Percentiles rank a stretch among this genome's conserved stretches.
These are phyloP conservation scores for Pythium coloratum DNA, from an alignment of 352 stramenopile genomes.

Conservation along the genomic window DNA sequence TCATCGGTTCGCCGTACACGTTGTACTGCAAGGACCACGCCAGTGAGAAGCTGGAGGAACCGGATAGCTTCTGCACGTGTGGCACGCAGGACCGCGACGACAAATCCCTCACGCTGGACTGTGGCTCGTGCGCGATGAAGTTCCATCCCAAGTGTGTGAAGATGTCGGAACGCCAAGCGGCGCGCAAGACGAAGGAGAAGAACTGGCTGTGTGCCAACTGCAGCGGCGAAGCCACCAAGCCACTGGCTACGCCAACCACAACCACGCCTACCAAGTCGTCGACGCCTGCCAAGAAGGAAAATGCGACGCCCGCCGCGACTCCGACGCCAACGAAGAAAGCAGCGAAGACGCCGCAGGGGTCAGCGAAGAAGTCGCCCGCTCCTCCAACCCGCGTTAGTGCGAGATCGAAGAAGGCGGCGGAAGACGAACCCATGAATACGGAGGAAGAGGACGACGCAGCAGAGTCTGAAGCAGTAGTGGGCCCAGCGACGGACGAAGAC, in stretches of 20 bases:
- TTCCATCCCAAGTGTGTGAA: constrained; percentile 85
- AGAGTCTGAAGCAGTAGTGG: not conserved
- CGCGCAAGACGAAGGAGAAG: constrained; percentile 53
- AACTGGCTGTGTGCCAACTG: constrained; percentile 41
- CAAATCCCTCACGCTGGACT: constrained; percentile 51
- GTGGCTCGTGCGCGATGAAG: constrained; percentile 55
- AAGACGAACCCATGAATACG: not conserved
- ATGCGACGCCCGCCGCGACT: not conserved
- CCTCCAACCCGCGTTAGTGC: not conserved
- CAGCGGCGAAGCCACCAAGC: constrained; percentile 23
- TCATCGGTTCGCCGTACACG: constrained; percentile 69
- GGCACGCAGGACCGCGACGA: constrained; percentile 45
- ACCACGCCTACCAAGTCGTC: constrained; percentile 4
- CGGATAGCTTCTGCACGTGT: constrained; percentile 50
- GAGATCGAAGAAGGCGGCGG: not conserved
- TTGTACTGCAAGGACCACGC: constrained; percentile 75
- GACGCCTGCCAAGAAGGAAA: constrained; percentile 1
- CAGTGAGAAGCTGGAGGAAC: constrained; percentile 38
- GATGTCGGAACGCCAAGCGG: constrained; percentile 69
- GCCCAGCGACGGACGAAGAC: not conserved
- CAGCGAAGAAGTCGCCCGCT: constrained; percentile 5
- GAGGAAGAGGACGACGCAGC: constrained; percentile 2
- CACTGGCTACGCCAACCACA: not conserved
- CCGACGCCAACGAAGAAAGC: constrained; percentile 1
- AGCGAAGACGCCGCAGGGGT: not conserved